These are phyloP conservation scores for Penicillium sp. DNA, from an alignment of 2,329 filamentous ascomycete species.

Conservation along the genomic window DNA sequence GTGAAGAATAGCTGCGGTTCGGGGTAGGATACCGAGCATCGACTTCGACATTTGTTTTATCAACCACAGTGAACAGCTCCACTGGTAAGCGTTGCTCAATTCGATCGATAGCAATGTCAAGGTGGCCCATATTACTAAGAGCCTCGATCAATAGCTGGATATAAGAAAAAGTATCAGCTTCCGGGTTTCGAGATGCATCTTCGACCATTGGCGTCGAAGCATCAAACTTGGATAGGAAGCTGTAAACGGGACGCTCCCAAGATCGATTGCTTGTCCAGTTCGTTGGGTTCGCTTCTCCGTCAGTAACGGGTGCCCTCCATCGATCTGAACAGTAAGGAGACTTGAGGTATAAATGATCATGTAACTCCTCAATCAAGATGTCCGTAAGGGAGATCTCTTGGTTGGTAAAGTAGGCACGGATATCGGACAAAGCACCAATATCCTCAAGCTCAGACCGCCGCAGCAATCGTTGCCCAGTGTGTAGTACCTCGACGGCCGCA, in stretches of 20 bases:
- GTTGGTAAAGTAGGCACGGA: slow-evolving; percentile 85
- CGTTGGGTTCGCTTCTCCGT: slow-evolving; percentile 32
- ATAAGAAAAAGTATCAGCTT: slow-evolving; percentile 94
- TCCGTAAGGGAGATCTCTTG: slow-evolving; percentile 92
- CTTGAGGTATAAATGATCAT: slow-evolving; percentile 96
- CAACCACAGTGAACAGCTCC: slow-evolving; percentile 89
- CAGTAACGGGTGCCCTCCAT: slow-evolving; percentile 72
- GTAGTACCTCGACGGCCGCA: slow-evolving; percentile 86
- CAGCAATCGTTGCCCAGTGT: slow-evolving; percentile 80
- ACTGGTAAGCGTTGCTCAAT: slow-evolving; percentile 92
- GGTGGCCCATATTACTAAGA: slow-evolving; percentile 80
- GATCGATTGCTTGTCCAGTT: slow-evolving; percentile 35
- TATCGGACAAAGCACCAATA: slow-evolving; percentile 82
- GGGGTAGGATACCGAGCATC: slow-evolving; percentile 90
- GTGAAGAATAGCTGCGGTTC: slow-evolving; percentile 52
- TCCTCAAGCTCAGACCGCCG: slow-evolving; percentile 85
- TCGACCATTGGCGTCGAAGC: slow-evolving; percentile 65
- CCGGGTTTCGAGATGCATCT: slow-evolving; percentile 88
- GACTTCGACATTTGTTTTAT: slow-evolving; percentile 91
- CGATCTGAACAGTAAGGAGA: slow-evolving; percentile 96
- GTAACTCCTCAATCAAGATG: slow-evolving; percentile 93
- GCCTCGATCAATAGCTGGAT: slow-evolving; percentile 84
- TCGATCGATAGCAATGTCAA: slow-evolving; percentile 83
- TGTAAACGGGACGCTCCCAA: slow-evolving; percentile 57
- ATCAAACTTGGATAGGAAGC: slow-evolving; percentile 59